Evolutionary conservation across 352 stramenopile genomes (phyloP).

Genomic region (Peronospora belbahrii): DNA sequence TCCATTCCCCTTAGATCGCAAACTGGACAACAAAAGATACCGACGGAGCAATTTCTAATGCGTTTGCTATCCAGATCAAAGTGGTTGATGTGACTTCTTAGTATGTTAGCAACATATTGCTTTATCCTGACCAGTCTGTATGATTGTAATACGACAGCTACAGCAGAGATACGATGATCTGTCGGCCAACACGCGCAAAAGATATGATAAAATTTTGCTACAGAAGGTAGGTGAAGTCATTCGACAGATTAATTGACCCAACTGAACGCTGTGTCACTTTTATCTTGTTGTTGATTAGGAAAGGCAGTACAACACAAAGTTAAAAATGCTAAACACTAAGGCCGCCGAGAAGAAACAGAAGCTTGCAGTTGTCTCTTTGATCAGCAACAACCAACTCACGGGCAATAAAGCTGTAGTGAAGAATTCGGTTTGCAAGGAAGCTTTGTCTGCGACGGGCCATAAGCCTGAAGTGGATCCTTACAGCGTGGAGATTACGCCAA

Average conservation of each 20-base stretch:
- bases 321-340: conserved; percentile 7
- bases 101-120: too few species aligned
- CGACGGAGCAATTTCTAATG: conserved; percentile 6
- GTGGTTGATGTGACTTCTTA: conserved; percentile 14
- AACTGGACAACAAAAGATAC: conserved; percentile 6
- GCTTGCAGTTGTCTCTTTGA: background rate
- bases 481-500: background rate
- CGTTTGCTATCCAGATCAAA: conserved; percentile 4
- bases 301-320: conserved; percentile 17
- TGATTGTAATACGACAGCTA: conserved; percentile 11
- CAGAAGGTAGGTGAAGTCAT: conserved; percentile 18
- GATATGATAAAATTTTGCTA: conserved; percentile 17
- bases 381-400: background rate
- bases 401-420: background rate
- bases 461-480: background rate
- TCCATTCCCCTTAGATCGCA: conserved; percentile 6
- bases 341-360: conserved; percentile 4
- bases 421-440: background rate
- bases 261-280: background rate
- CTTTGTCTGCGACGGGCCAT: conserved; percentile 1
- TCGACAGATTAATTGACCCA: conserved; percentile 15
- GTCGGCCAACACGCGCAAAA: conserved; percentile 9
- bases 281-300: conserved; percentile 3
- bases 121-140: background rate
- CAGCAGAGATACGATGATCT: conserved; percentile 17